Base-by-base conservation (phyloP, 768 basidiomycete species). In the Tylopilus vinaceipallidus region DNA sequence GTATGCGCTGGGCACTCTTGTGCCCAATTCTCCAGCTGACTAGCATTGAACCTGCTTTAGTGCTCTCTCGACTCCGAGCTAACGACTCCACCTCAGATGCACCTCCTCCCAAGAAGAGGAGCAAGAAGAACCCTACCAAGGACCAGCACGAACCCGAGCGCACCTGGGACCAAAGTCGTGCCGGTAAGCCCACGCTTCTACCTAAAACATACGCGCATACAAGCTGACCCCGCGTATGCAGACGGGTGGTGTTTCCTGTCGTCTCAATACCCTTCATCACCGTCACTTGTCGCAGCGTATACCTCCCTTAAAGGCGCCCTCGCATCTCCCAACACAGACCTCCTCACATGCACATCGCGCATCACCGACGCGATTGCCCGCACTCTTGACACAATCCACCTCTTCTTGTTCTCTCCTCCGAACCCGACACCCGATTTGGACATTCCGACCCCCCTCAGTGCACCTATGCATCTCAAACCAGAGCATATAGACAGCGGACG, bases 81-180 rank as follows among this genome's bases (percentile, higher is more conserved):
- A 54, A 53, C 33, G 52, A 46, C 27, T 44, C 54, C 17, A 42
- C 40, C 35, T 54, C 52, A 26, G 61, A 58, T 19, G 49, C 29
- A 6, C 65, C 59, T 2, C 60, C 61, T 22, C 57, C 59, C 11
- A 64, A 56, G 46, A 67, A 68, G 45, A 66, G 57, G 43, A 58
- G 33, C 32, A 66, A 62, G 50, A 67, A 60, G 44, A 58, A 50
- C 6, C 29, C 41, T 8, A 16, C 30, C 35, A 64, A 54, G 24
- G 56, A 52, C 23, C 55, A 50, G 29, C 55, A 44, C 33, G 58
- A 53, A 22, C 40, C 39, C 14, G 53, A 57, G 32, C 57, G 54
- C 50, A 49, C 35, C 22, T 66, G 66, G 64, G 50, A 63, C 24
- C 55, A 55, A 52, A 48, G 33, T 23, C 54, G 59, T 19, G 39